phyloP scores from a whole-genome alignment of 177 flowering plant species.

The Vitis hybrid region DNA sequence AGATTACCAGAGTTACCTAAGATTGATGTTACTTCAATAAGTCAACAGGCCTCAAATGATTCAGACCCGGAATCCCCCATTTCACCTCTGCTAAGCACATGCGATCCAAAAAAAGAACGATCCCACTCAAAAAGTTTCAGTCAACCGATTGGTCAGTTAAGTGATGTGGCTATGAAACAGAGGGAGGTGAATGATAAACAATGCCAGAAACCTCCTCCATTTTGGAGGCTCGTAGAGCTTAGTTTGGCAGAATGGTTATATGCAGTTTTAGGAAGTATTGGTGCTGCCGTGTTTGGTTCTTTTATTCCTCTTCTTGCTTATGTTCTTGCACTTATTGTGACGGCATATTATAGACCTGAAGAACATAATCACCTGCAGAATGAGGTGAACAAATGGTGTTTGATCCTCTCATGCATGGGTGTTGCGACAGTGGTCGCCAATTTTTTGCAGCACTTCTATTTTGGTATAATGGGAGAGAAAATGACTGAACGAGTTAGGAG shows the following conservation, averaged over 20 bases:
- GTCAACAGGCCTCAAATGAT: conserved; percentile 53
- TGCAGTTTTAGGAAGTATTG: conserved; percentile 88
- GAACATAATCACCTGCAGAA: conserved; percentile 43
- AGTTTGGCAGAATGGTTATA: conserved; percentile 97
- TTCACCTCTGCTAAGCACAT: conserved; percentile 83
- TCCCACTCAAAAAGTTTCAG: conserved; percentile 95
- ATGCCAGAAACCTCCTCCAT: conserved; percentile 59
- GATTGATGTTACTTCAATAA: conserved; percentile 67
- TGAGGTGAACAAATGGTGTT: conserved; percentile 87
- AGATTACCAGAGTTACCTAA: conserved; percentile 84
- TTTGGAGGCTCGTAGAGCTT: conserved; percentile 91
- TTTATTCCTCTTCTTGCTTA: conserved; percentile 97
- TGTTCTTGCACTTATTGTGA: conserved; percentile 66
- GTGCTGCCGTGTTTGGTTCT: conserved; percentile 97
- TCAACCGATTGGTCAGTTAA: conserved; percentile 62
- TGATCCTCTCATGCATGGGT: conserved; percentile 91
- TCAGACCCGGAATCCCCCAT: conserved; percentile 96
- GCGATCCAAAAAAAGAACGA: conserved; percentile 94
- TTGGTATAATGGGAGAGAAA: conserved; percentile 98
- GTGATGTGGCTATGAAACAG: conserved; percentile 47
- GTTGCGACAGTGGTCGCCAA: conserved; percentile 89
- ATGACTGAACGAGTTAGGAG: conserved; percentile 95
- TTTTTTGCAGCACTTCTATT: conserved; percentile 92
- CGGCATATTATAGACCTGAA: conserved; percentile 57
- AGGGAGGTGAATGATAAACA: conserved; percentile 41